Conservation (phyloP, 1,284 basidiomycete species). For the Puccinia hordei region DNA sequence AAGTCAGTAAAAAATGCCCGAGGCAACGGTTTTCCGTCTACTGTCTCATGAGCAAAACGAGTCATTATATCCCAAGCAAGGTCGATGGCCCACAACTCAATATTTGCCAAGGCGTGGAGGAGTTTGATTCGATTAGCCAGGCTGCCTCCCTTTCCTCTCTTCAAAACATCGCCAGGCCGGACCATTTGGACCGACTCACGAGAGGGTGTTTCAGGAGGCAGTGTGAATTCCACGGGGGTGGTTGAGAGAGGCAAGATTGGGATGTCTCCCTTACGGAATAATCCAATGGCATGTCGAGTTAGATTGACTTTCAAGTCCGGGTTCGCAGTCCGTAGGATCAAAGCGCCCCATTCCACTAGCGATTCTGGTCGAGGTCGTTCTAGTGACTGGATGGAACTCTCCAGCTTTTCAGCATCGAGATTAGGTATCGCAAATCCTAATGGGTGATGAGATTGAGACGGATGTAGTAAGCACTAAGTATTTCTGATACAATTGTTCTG, state of each 20-base stretch:
- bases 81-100: slow-evolving; percentile 60
- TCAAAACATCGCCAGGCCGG: slow-evolving; percentile 56
- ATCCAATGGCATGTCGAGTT: slow-evolving; percentile 56
- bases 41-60: slow-evolving; percentile 16
- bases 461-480: neutral
- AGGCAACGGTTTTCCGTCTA: slow-evolving; percentile 25
- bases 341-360: slow-evolving; percentile 57
- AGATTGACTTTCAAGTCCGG: slow-evolving; percentile 57
- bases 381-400: slow-evolving; percentile 50
- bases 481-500: neutral
- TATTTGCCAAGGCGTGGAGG: slow-evolving; percentile 59
- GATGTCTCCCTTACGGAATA: slow-evolving; percentile 56
- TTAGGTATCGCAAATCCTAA: slow-evolving; percentile 34
- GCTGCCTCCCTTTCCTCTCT: slow-evolving; percentile 58
- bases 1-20: slow-evolving; percentile 47
- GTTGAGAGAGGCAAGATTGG: slow-evolving; percentile 47
- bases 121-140: slow-evolving; percentile 58
- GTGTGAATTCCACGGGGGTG: slow-evolving; percentile 54
- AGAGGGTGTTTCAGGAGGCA: slow-evolving; percentile 56
- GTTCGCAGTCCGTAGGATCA: slow-evolving; percentile 57
- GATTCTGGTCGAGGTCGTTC: slow-evolving; percentile 55
- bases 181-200: slow-evolving; percentile 56
- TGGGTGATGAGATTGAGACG: neutral
- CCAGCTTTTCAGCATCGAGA: slow-evolving; percentile 38
- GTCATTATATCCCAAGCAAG: slow-evolving; percentile 57